A percentile compares a stretch with the other conserved stretches of the same genome.
These are phyloP conservation scores for Trichoderma simmonsii DNA, from an alignment of 2,329 filamentous ascomycete species.

Conservation along the genomic window DNA sequence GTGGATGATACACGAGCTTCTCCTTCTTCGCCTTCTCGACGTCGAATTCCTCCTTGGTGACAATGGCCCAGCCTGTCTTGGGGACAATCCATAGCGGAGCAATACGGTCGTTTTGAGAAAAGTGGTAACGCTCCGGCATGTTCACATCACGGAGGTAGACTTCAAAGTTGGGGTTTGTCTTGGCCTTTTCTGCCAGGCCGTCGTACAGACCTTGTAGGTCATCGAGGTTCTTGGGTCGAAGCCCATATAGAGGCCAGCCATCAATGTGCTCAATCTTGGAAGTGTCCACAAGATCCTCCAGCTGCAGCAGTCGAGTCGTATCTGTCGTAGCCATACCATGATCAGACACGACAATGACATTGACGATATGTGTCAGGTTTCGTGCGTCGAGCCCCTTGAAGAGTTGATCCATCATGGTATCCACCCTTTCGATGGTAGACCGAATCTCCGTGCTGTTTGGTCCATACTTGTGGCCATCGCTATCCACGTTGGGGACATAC, in stretches of 20 bases:
- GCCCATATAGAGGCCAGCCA: slow-evolving; percentile 89
- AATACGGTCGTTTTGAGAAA: slow-evolving; percentile 81
- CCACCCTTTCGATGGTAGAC: slow-evolving; percentile 72
- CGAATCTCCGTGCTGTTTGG: slow-evolving; percentile 93
- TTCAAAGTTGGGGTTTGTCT: slow-evolving; percentile 68
- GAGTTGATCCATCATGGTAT: slow-evolving; percentile 75
- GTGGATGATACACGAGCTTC: slow-evolving; percentile 69
- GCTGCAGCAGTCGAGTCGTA: slow-evolving; percentile 72
- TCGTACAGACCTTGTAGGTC: slow-evolving; percentile 68
- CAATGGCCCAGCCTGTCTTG: slow-evolving; percentile 88
- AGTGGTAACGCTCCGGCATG: slow-evolving; percentile 93
- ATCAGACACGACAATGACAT: slow-evolving; percentile 93
- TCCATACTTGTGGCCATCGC: slow-evolving; percentile 81
- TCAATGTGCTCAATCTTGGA: slow-evolving; percentile 77
- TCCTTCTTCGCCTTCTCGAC: slow-evolving; percentile 61
- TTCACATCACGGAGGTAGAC: slow-evolving; percentile 82
- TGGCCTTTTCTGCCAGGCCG: slow-evolving; percentile 53
- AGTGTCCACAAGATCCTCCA: slow-evolving; percentile 84
- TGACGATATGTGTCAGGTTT: slow-evolving; percentile 86
- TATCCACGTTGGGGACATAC: slow-evolving; percentile 91
- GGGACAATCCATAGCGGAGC: slow-evolving; percentile 94
- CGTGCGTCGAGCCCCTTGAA: slow-evolving; percentile 73
- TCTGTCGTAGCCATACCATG: slow-evolving; percentile 98
- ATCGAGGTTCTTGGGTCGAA: slow-evolving; percentile 70
- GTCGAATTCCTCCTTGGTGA: slow-evolving; percentile 75